Evolutionary conservation across 108 stramenopile species (phyloP), one percentile per base, ranked within the genome.

Genomic region (Pseudonitzschia multiseries): DNA sequence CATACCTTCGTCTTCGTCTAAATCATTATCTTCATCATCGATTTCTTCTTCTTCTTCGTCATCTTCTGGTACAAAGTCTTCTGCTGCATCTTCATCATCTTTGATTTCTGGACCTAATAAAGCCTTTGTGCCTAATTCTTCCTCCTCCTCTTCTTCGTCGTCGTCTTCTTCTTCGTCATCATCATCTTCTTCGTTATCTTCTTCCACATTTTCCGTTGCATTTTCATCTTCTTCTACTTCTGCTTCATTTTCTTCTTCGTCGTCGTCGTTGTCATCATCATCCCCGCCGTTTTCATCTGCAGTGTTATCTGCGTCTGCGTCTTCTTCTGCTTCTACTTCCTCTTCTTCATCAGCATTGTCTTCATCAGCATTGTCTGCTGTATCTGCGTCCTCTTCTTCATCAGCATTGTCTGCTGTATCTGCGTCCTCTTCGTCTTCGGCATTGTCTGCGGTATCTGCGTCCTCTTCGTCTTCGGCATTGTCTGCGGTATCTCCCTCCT

Each of bases 1-100:
- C 54, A 20, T 56, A 56, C 54, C 54, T 56, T 56, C 54, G 2
- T 56, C 54, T 21, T 56, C 33, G 10, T 62, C 61, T 9, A 29
- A 13, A 12, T 62, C 61, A 15, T 62, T 33, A 9, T 62, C 61
- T 14, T 62, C 61, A 17, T 40, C 36, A 14, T 62, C 61, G 3
- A 40, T 40, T 24, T 62, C 61, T 33, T 62, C 61, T 18, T 62
- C 61, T 18, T 62, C 61, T 4, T 62, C 61, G 40, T 62, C 36
- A 40, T 62, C 61, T 40, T 40, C 61, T 20, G 61, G 61, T 15
- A 62, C 61, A 14, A 62, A 62, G 36, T 62, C 61, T 18, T 29
- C 61, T 13, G 61, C 61, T 5, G 61, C 61, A 40, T 62, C 61
- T 62, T 62, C 36, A 14, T 62, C 61, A 29, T 62, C 61, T n/a